A percentile compares a stretch with the other conserved stretches of the same genome.
These are phyloP conservation scores for Penicillium sp. DNA, from an alignment of 2,329 filamentous ascomycete species.

Conservation along the genomic window DNA sequence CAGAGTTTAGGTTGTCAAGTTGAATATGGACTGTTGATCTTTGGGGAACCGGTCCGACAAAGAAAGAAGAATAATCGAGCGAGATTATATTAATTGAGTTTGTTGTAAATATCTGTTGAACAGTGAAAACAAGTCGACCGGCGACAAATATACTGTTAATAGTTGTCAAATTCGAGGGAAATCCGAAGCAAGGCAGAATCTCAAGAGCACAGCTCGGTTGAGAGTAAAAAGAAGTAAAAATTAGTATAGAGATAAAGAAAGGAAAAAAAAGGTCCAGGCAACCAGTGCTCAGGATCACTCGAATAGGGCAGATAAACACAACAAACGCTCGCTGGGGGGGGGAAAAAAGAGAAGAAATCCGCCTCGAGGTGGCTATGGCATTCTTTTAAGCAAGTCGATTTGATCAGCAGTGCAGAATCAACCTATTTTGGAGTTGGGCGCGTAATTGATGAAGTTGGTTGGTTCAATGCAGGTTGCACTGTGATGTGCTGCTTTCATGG, in stretches of 20 bases:
- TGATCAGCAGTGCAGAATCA: conserved; percentile 15
- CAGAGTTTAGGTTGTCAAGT: conserved; percentile 23
- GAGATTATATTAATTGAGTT: conserved; percentile 26
- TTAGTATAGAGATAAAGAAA: conserved; percentile 39
- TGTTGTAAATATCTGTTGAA: conserved; percentile 29
- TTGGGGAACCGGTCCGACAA: conserved; percentile 35
- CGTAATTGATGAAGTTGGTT: conserved; percentile 11
- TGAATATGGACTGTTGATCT: conserved; percentile 14
- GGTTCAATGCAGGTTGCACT: conserved; percentile 3
- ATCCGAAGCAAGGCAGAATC: conserved; percentile 29
- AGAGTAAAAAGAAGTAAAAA: conserved; percentile 7
- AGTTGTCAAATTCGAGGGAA: conserved; percentile 25
- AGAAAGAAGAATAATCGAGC: conserved; percentile 25
- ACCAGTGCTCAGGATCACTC: conserved; percentile 43
- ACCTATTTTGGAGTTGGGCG: conserved; percentile 5
- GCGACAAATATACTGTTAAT: conserved; percentile 29
- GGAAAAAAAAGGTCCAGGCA: conserved; percentile 44
- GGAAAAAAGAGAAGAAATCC: conserved; percentile 37
- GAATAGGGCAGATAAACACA: conserved; percentile 47
- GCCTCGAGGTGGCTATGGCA: conserved; percentile 21
- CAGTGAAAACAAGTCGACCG: conserved; percentile 33
- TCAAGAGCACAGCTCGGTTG: conserved; percentile 18
- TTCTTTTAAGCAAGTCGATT: conserved; percentile 24
- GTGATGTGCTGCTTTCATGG: conserved; percentile 5
- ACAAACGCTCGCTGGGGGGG: conserved; percentile 64